Evolutionary conservation across 768 basidiomycete species (phyloP).

Genomic region (Paxillus rubicundulus): DNA sequence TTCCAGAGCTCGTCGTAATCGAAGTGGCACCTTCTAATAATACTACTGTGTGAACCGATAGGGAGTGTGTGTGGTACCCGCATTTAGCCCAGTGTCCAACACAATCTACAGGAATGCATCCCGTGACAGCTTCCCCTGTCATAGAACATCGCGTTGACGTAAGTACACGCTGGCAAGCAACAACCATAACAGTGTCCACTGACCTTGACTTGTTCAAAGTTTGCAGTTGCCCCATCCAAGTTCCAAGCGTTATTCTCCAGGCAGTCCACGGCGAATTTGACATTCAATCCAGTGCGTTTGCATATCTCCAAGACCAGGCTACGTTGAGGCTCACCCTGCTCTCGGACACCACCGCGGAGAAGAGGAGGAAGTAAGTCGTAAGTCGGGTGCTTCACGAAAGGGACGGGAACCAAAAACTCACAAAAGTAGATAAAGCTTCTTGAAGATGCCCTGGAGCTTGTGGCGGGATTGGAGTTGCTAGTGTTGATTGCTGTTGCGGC

Average conservation of each 20-base stretch:
- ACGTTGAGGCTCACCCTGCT: slow-evolving; percentile 69
- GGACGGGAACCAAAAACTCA: slow-evolving; percentile 37
- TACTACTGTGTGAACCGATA: slow-evolving; percentile 14
- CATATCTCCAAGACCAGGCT: slow-evolving; percentile 67
- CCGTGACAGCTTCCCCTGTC: slow-evolving; percentile 47
- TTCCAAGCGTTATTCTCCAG: slow-evolving; percentile 85
- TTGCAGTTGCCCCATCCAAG: slow-evolving; percentile 69
- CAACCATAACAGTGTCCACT: slow-evolving; percentile 22
- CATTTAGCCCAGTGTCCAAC: slow-evolving; percentile 10
- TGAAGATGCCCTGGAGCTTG: slow-evolving; percentile 42
- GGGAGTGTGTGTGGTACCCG: not conserved
- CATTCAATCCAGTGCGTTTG: slow-evolving; percentile 74
- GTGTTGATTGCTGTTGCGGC: slow-evolving; percentile 18
- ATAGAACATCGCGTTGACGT: slow-evolving; percentile 21
- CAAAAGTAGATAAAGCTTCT: slow-evolving; percentile 53
- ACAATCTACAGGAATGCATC: slow-evolving; percentile 52
- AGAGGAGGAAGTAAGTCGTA: slow-evolving; percentile 3
- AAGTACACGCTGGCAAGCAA: slow-evolving; percentile 16
- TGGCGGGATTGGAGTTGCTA: slow-evolving; percentile 31
- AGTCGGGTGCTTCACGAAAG: slow-evolving; percentile 10
- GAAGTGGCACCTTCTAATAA: slow-evolving; percentile 8
- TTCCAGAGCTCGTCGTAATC: slow-evolving; percentile 1
- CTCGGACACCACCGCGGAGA: slow-evolving; percentile 10
- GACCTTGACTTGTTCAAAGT: slow-evolving; percentile 89
- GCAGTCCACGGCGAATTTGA: slow-evolving; percentile 80